These are phyloP conservation scores for Tilletia indica DNA, from an alignment of 1,284 basidiomycete species.

Conservation along the genomic window DNA sequence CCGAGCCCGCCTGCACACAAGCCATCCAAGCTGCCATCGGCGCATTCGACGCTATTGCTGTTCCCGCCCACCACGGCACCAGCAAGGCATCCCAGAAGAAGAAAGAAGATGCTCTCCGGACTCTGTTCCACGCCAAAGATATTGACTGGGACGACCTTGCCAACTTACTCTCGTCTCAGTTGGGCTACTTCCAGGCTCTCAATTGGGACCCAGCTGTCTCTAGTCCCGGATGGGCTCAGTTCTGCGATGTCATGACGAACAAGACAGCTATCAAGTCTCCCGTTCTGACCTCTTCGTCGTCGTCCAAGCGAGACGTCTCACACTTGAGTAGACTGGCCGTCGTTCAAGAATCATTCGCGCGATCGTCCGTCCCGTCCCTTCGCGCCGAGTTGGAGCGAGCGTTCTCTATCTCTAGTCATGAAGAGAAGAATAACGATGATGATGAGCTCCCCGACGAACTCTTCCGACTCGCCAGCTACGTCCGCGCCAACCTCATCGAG, in stretches of 20 bases:
- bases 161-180: constrained; percentile 40
- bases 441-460: not conserved
- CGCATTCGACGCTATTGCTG: constrained; percentile 40
- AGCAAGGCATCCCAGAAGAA: not conserved
- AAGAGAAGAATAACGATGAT: constrained; percentile 22
- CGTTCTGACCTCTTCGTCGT: not conserved
- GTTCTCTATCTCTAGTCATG: constrained; percentile 28
- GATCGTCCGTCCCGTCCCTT: not conserved
- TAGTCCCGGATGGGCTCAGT: constrained; percentile 23
- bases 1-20: constrained; percentile 69
- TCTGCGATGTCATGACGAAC: constrained; percentile 20
- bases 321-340: not conserved
- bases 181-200: constrained; percentile 45
- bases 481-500: constrained; percentile 26
- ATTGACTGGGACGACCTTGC: constrained; percentile 42
- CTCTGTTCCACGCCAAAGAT: constrained; percentile 23
- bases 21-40: constrained; percentile 64
- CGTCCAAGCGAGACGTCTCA: not conserved
- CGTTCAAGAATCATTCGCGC: not conserved
- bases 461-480: constrained; percentile 11
- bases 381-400: not conserved
- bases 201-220: constrained; percentile 44
- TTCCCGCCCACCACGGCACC: constrained; percentile 5
- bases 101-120: constrained; percentile 5
- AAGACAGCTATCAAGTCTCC: not conserved